Conservation (phyloP, 768 basidiomycete genomes). For the Termitomyces sp. region DNA sequence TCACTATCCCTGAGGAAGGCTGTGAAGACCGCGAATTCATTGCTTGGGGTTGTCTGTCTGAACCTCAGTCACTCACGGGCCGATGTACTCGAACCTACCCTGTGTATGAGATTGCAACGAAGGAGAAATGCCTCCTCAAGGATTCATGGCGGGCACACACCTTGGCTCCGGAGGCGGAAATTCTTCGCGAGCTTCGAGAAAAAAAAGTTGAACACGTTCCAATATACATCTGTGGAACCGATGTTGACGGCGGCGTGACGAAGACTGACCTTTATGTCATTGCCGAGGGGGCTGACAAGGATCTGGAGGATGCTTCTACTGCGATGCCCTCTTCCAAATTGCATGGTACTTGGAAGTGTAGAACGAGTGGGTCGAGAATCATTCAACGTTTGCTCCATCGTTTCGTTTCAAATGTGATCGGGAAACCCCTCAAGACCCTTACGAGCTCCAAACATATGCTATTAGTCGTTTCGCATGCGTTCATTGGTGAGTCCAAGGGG, state of each 20-base stretch:
- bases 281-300: too few relatives aligned
- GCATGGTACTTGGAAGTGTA: not conserved
- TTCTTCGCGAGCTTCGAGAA: slow-evolving; percentile 10
- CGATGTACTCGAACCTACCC: slow-evolving; percentile 13
- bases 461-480: slow-evolving; percentile 16
- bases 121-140: slow-evolving; percentile 18
- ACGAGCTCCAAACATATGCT: slow-evolving; percentile 14
- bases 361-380: not conserved
- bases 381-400: slow-evolving; percentile 15
- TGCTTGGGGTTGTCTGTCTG: slow-evolving; percentile 11
- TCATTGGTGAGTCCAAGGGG: slow-evolving; percentile 12
- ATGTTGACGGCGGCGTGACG: slow-evolving; percentile 18
- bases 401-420: slow-evolving; percentile 15
- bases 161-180: slow-evolving; percentile 13
- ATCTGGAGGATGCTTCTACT: not conserved
- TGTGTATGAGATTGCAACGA: slow-evolving; percentile 8
- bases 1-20: slow-evolving; percentile 6
- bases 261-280: slow-evolving; percentile 8
- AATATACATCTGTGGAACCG: slow-evolving; percentile 20
- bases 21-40: slow-evolving; percentile 1
- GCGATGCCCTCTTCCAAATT: not conserved
- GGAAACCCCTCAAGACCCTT: slow-evolving; percentile 8
- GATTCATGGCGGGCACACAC: slow-evolving; percentile 19
- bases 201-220: slow-evolving; percentile 17
- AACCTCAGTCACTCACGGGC: slow-evolving; percentile 11